Evolutionary conservation across 192 early-diverging fungal genomes (phyloP).

Genomic region (Backusella macrospora): DNA sequence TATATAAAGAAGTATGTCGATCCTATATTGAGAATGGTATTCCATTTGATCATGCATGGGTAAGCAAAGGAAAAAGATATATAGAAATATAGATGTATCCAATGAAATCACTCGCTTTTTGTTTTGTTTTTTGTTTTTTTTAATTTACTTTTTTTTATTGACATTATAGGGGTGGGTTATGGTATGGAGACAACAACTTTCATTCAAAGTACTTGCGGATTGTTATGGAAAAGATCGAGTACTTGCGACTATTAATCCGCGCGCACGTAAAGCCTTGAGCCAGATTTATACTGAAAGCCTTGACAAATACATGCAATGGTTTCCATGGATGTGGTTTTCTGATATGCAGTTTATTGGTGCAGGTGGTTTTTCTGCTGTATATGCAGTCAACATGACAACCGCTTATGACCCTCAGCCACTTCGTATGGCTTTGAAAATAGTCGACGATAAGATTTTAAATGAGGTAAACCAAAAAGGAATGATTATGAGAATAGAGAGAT

Average conservation of each 20-base stretch:
- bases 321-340: slow-evolving; percentile 40
- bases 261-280: slow-evolving; percentile 28
- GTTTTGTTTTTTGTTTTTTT: not conserved
- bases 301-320: slow-evolving; percentile 42
- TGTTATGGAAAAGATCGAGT: slow-evolving; percentile 29
- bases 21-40: slow-evolving; percentile 24
- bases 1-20: slow-evolving; percentile 28
- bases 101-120: slow-evolving; percentile 1
- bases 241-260: slow-evolving; percentile 24
- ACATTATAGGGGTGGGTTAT: slow-evolving; percentile 31
- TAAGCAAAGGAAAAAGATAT: slow-evolving; percentile 12
- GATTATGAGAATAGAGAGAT: not conserved
- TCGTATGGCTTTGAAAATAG: slow-evolving; percentile 37
- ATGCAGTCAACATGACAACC: slow-evolving; percentile 27
- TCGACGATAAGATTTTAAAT: slow-evolving; percentile 40
- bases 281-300: slow-evolving; percentile 35
- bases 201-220: slow-evolving; percentile 22
- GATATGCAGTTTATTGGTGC: slow-evolving; percentile 42
- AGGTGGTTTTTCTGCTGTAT: slow-evolving; percentile 41
- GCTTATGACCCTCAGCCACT: slow-evolving; percentile 27
- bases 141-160: not conserved
- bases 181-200: slow-evolving; percentile 39
- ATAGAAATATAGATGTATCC: not conserved
- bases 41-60: slow-evolving; percentile 37
- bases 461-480: slow-evolving; percentile 25